Evolutionary conservation across 1,139 yeast genomes (phyloP), one percentile per base, ranked within the genome.

Genomic region (Suhomyces guaymorum): DNA sequence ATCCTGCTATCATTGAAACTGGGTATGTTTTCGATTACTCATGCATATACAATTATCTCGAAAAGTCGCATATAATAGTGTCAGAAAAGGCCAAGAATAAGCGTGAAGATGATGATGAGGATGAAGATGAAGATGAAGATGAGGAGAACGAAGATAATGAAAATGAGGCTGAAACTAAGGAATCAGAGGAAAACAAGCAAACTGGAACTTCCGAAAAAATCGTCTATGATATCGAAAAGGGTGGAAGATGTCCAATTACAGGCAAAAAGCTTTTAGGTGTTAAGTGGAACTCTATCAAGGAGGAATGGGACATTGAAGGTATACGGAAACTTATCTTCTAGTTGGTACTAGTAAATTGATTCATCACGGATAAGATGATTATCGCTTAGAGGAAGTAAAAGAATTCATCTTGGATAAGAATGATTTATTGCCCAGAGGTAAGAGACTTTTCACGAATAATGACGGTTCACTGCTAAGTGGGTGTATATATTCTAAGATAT

Each of bases 11-110:
- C 5, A 78, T 90, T 27, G 97, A 90, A 54, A 88, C 97, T 0
- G 98, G 98, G 0, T 80, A 80, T 44, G 95, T 89, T 0, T 86
- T 85, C 48, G 90, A 96, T 58, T 90, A 90, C 55, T 78, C 88
- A 9, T 92, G 98, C 58, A 88, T 90, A 14, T 79, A 79, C 52
- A 75, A 77, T 37, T 77, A 79, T 51, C 68, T 90, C 32, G 70
- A 73, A 22, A 61, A 66, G 36, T 70, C 75, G 1, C 74, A 70
- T 42, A 63, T 64, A 24, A 47, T 64, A 4, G 64, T 63, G 7
- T 51, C 57, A 4, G 54, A 53, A 25, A 57, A 49, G 32, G 26
- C 42, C 10, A 43, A 43, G 15, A 33, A 34, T 8, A 38, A 28
- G 3, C 33, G 39, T 13, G 34, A 43, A 0, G 46, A 45, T 4